phyloP scores from a whole-genome alignment of 257 asterid genomes.

The Voacanga thouarsii region DNA sequence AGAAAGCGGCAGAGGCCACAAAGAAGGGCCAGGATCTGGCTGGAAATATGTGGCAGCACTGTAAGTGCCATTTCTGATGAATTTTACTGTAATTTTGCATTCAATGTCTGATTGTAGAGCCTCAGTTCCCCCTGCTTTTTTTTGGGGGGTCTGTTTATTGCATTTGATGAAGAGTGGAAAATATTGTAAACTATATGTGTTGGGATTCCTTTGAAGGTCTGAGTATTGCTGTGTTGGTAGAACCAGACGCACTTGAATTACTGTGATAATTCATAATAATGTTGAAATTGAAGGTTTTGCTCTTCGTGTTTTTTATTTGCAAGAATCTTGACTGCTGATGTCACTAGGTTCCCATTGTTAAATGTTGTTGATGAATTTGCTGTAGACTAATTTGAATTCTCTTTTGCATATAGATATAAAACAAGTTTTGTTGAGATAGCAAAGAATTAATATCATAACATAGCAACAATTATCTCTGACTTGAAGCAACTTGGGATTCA shows the following conservation, averaged over 20 bases:
- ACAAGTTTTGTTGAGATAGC: not conserved
- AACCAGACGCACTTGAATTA: not conserved
- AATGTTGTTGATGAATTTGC: not conserved
- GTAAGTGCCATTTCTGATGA: constrained; percentile 43
- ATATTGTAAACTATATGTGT: not conserved
- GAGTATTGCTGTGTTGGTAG: not conserved
- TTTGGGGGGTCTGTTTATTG: not conserved
- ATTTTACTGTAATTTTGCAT: not conserved
- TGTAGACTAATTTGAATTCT: not conserved
- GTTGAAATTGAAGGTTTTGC: not conserved
- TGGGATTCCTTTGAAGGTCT: not conserved
- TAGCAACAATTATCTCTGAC: not conserved
- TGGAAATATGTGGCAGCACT: constrained; percentile 96
- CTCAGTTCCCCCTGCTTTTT: not conserved
- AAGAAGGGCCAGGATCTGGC: constrained; percentile 92
- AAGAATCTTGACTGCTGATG: not conserved
- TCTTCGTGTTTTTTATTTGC: not conserved
- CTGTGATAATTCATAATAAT: not conserved
- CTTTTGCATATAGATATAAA: not conserved
- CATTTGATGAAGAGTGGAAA: not conserved
- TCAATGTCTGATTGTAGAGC: not conserved
- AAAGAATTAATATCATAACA: not conserved
- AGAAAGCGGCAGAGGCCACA: constrained; percentile 82
- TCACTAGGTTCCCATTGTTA: not conserved
- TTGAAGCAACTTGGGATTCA: not conserved